Evolutionary conservation across 2,329 filamentous ascomycete genomes (phyloP).

Genomic region (Neocucurbitaria cava): DNA sequence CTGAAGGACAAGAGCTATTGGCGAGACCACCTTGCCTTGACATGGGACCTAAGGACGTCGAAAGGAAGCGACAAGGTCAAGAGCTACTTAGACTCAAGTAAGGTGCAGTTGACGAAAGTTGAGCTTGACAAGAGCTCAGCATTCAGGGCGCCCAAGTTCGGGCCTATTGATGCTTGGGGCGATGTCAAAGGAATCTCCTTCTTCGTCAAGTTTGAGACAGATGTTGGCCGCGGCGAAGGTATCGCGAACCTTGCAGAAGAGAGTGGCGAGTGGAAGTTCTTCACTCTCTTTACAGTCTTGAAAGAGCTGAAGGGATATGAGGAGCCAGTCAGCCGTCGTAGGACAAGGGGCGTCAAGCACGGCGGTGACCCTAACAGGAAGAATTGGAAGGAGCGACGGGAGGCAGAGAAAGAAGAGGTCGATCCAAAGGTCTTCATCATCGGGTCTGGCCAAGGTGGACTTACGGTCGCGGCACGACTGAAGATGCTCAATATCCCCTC

Average conservation of each 20-base stretch:
- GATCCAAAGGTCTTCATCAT: constrained; percentile 42
- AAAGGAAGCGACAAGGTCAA: constrained; percentile 52
- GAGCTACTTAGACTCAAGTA: constrained; percentile 47
- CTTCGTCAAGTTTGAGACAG: constrained; percentile 40
- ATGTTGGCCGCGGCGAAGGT: constrained; percentile 41
- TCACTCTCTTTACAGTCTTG: constrained; percentile 48
- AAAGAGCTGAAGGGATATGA: constrained; percentile 48
- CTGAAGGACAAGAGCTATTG: constrained; percentile 61
- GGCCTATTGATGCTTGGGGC: constrained; percentile 36
- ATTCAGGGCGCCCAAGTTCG: constrained; percentile 30
- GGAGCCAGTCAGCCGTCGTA: constrained; percentile 31
- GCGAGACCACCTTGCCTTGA: constrained; percentile 65
- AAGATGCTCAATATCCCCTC: constrained; percentile 53
- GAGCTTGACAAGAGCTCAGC: constrained; percentile 38
- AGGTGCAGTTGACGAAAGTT: constrained; percentile 37
- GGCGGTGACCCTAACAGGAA: constrained; percentile 36
- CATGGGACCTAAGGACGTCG: constrained; percentile 64
- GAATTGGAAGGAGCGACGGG: constrained; percentile 40
- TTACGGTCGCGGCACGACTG: constrained; percentile 53
- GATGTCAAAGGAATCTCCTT: constrained; percentile 39
- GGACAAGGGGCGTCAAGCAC: constrained; percentile 38
- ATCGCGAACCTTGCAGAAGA: constrained; percentile 44
- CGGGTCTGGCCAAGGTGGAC: constrained; percentile 54
- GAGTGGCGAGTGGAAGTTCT: constrained; percentile 48
- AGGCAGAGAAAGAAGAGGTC: constrained; percentile 33